Evolutionary conservation across 2,329 filamentous ascomycete species (phyloP).

Genomic region (Canariomyces notabilis): DNA sequence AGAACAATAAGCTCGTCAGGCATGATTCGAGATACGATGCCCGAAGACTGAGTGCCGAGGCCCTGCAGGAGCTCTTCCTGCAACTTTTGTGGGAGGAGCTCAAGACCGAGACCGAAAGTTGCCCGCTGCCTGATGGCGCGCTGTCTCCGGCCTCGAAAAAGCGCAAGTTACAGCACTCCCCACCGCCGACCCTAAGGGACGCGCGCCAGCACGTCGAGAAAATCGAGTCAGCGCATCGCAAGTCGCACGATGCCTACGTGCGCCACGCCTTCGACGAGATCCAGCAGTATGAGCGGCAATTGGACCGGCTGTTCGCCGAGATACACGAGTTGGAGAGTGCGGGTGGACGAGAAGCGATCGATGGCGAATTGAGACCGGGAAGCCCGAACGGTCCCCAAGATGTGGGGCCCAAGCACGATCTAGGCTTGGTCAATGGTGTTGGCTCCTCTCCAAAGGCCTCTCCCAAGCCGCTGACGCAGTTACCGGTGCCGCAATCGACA

Average conservation of each 20-base stretch:
- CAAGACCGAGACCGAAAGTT: conserved; percentile 44
- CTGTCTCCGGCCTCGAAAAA: conserved; percentile 60
- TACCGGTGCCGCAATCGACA: conserved; percentile 16
- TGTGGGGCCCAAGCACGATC: background rate
- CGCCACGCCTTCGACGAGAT: conserved; percentile 66
- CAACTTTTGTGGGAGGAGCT: conserved; percentile 70
- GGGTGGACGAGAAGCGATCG: conserved; percentile 25
- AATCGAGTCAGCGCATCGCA: conserved; percentile 64
- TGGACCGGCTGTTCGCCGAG: conserved; percentile 60
- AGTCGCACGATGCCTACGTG: conserved; percentile 71
- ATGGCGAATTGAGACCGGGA: conserved; percentile 6
- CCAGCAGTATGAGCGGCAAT: conserved; percentile 65
- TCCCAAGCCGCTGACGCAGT: conserved; percentile 11
- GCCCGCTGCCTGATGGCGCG: conserved; percentile 39
- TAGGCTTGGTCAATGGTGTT: conserved; percentile 9
- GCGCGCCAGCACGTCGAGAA: conserved; percentile 61
- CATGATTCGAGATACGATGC: conserved; percentile 67
- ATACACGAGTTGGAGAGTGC: conserved; percentile 45
- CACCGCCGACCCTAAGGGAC: conserved; percentile 60
- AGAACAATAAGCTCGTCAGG: conserved; percentile 66
- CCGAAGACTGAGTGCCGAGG: conserved; percentile 67
- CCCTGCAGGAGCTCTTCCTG: conserved; percentile 74
- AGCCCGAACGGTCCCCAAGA: conserved; percentile 9
- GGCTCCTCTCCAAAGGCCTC: conserved; percentile 14
- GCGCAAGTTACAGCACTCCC: conserved; percentile 65